Evolutionary conservation across 129 eudicot species (phyloP), one percentile per base, ranked within the genome.

Genomic region (Escallonia rubra): DNA sequence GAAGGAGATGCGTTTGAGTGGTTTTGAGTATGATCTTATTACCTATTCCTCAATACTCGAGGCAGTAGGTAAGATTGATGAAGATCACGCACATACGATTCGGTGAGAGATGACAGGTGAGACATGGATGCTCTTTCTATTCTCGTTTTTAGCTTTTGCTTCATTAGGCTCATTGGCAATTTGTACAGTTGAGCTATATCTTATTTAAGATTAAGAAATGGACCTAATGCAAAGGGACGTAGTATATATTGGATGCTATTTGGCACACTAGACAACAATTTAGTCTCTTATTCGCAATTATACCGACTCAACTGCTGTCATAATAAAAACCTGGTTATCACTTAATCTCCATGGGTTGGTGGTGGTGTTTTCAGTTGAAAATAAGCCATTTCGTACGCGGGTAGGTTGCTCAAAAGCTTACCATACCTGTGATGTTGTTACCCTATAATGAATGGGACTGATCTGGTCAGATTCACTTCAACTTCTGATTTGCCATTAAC

Each of bases 21-120:
- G 96, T 61, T 93, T 83, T 75, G 84, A 89, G 57, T 93, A 93
- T 72, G 96, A 93, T 78, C 65, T 64, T 43, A 86, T 93, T 57
- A 89, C 96, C 3, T 93, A 93, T 73, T 86, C 95, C 40, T 93
- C 98, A 3, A 82, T 93, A 68, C 92, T 93, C 67, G 98, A 89
- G 75, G 98, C 98, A 34, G 92, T 93, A 10, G 96, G 98, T 55
- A 86, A 80, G 74, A 77, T 93, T 57, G 92, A 89, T 80, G 95
- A 84, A 45, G 96, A 77, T 56, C 68, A 56, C 2, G 58, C 57
- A 13, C 52, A 61, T 76, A 54, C 55, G 41, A 71, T 42, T 67
- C 58, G 34, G 8, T 81, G 74, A 81, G 67, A 50, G 66, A 67
- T 43, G 72, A 72, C 70, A 23, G 80, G 61, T 76, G 64, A n/a